Conservation (phyloP, 495 filamentous ascomycete genomes). For the Oleoguttula mirabilis region DNA sequence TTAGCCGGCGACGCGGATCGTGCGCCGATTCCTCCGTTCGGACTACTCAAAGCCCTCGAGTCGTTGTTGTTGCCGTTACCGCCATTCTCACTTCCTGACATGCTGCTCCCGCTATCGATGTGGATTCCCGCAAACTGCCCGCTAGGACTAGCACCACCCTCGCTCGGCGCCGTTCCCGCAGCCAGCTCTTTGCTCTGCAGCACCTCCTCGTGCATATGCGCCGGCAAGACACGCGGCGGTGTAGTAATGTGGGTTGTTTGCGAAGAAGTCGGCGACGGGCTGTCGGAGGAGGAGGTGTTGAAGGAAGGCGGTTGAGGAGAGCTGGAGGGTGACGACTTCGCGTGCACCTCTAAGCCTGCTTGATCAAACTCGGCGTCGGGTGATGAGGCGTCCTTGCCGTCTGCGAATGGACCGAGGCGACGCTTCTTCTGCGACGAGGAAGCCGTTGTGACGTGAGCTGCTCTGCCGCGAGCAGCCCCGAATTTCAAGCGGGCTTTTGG, state of each 20-base stretch:
- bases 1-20: constrained; percentile 44
- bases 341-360: constrained; percentile 2
- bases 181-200: constrained; percentile 8
- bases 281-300: constrained; percentile 10
- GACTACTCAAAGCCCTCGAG: constrained; percentile 4
- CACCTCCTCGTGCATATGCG: constrained; percentile 51
- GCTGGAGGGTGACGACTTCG: constrained; percentile 5
- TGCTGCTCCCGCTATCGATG: constrained; percentile 35
- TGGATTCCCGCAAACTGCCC: constrained; percentile 62
- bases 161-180: not conserved
- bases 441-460: constrained; percentile 25
- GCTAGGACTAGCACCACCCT: constrained; percentile 34
- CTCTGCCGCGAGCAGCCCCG: constrained; percentile 14
- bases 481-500: too few species aligned
- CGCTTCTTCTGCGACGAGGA: constrained; percentile 83
- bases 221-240: constrained; percentile 44
- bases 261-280: constrained; percentile 25
- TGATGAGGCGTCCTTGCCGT: constrained; percentile 17
- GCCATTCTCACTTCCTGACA: constrained; percentile 17
- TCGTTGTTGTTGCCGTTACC: not conserved
- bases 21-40: constrained; percentile 16
- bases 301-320: constrained; percentile 7
- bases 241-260: constrained; percentile 21
- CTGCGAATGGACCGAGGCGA: constrained; percentile 47
- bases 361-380: constrained; percentile 15